Conservation (phyloP, 1,284 basidiomycete genomes). For the Violaceomyces palustris region DNA sequence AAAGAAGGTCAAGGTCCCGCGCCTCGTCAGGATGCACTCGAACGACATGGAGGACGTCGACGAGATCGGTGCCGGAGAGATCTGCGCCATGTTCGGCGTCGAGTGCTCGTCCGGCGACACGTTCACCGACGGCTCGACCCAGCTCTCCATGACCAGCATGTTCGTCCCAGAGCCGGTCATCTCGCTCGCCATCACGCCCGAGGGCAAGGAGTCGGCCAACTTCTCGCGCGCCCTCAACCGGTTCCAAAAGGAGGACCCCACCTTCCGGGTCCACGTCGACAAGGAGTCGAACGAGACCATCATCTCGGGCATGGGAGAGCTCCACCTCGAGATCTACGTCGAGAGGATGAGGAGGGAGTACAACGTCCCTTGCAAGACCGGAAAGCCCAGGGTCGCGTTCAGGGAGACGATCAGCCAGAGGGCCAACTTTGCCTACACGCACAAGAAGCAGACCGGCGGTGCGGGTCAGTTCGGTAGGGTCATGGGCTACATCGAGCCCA, state of each 20-base stretch:
- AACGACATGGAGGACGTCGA: constrained; percentile 99
- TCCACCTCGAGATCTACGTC: constrained; percentile 98
- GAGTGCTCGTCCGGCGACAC: constrained; percentile 98
- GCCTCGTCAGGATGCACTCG: constrained; percentile 94
- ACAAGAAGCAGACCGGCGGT: constrained; percentile 98
- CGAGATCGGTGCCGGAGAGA: constrained; percentile 93
- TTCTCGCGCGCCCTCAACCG: constrained; percentile 94
- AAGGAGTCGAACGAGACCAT: constrained; percentile 97
- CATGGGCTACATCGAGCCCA: constrained; percentile 81
- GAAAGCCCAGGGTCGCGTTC: constrained; percentile 95
- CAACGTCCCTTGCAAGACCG: constrained; percentile 85
- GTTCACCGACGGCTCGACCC: constrained; percentile 63
- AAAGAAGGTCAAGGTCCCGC: constrained; percentile 96
- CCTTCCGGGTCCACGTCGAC: constrained; percentile 96
- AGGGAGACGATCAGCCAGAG: constrained; percentile 83
- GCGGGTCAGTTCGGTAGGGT: constrained; percentile 95
- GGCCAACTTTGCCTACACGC: constrained; percentile 82
- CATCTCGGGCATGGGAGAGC: constrained; percentile 98
- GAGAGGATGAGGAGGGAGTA: constrained; percentile 99
- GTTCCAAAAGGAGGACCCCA: constrained; percentile 99
- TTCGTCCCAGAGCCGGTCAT: constrained; percentile 98
- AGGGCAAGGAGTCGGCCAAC: constrained; percentile 72
- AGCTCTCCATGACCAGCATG: constrained; percentile 73
- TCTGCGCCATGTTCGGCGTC: constrained; percentile 98
- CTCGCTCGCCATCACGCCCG: constrained; percentile 85